Base-by-base conservation (phyloP, 768 basidiomycete species). In the Boletus insuetus region DNA sequence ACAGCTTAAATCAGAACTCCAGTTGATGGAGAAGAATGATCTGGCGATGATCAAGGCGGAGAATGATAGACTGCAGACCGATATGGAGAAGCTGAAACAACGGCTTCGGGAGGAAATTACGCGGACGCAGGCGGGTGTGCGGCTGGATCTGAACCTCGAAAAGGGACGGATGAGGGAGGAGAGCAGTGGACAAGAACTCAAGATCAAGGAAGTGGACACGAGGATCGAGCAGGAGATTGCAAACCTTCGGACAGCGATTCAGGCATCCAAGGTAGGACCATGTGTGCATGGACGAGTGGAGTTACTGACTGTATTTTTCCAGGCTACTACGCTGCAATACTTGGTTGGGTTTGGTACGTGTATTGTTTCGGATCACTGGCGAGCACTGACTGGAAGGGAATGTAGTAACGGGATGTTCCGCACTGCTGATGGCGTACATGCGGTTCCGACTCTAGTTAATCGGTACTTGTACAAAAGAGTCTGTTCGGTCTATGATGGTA, bases 201-300 rank as follows among this genome's bases (percentile, higher is more conserved):
- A 98, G 82, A 91, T 98, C 67, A 94, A 93, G 70, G 96, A 99
- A 70, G 94, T 98, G 17, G 96, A 98, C 65, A 98, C 96, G 4
- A 76, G 91, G 68, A 98, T 98, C 61, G 96, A 99, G 72, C 91
- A 91, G 67, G 94, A 98, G 73, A 96, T 96, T 66, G 92, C 94
- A 10, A 85, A 83, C 3, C 70, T 97, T 50, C 77, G 90, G 52
- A 95, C 91, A 2, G 77, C 85, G 8, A 92, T 93, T 34, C 91
- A 94, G 67, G 84, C 89, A 0, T 89, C 89, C 51, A 94, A 94
- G 82, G 89, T 85, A 53, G 34, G 77, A 14, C 7, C 1, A 24
- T 17, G 40, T 17, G 17, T 7, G 8, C 16, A 34, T 35, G 1
- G 5, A 16, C 32, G 46, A 16, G 37, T 5, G 34, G 22, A 16